phyloP scores from a whole-genome alignment of 2,329 filamentous ascomycete species.

The Paecilomyces niveus region DNA sequence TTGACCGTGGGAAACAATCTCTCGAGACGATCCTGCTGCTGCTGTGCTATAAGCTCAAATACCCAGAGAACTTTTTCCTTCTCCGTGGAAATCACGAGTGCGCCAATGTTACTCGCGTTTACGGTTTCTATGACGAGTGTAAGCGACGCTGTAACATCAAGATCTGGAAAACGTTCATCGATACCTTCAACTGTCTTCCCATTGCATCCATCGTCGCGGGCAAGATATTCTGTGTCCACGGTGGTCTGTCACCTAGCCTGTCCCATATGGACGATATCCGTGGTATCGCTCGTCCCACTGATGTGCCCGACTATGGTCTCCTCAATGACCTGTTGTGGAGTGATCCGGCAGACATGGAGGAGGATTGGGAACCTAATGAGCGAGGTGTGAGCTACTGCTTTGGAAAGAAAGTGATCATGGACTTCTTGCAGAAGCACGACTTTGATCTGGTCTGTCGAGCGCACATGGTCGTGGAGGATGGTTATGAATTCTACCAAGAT shows the following conservation, averaged over 20 bases:
- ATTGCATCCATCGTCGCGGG: conserved; percentile 95
- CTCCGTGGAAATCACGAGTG: conserved; percentile 94
- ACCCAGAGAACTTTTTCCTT: conserved; percentile 94
- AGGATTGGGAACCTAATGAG: conserved; percentile 97
- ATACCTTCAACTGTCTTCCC: conserved; percentile 91
- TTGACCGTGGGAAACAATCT: conserved; percentile 92
- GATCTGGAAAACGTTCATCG: conserved; percentile 96
- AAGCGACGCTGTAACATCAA: conserved; percentile 95
- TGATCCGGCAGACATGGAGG: conserved; percentile 95
- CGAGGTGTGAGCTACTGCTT: conserved; percentile 97
- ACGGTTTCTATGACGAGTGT: conserved; percentile 97
- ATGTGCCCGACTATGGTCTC: conserved; percentile 93
- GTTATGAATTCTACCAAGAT: conserved; percentile 98
- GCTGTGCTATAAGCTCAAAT: conserved; percentile 95
- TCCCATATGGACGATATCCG: conserved; percentile 98
- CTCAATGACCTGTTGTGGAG: conserved; percentile 96
- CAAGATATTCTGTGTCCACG: conserved; percentile 97
- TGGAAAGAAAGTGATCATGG: conserved; percentile 94
- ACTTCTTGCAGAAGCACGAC: conserved; percentile 89
- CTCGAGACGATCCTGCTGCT: conserved; percentile 89
- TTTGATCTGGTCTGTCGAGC: conserved; percentile 96
- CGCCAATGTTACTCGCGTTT: conserved; percentile 90
- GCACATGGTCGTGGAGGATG: conserved; percentile 98
- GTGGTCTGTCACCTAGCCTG: conserved; percentile 83
- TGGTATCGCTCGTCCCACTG: conserved; percentile 88